Evolutionary conservation across 2,329 filamentous ascomycete genomes (phyloP).

Genomic region (Diaporthe ampelina): DNA sequence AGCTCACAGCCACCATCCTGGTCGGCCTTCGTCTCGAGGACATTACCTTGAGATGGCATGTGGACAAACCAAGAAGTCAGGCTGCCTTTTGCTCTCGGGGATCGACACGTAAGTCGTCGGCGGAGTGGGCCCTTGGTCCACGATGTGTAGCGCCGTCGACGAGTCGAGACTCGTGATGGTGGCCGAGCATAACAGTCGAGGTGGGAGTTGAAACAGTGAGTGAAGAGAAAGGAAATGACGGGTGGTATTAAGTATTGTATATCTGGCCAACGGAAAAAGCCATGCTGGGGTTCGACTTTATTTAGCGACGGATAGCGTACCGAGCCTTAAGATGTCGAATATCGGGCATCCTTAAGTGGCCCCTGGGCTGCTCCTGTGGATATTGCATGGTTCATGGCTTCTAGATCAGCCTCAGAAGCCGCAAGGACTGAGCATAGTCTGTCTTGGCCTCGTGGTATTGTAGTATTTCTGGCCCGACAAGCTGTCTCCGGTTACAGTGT

Average conservation of each 20-base stretch:
- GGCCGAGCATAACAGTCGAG: neutral
- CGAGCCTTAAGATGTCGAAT: conserved; percentile 25
- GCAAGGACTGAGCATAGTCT: neutral
- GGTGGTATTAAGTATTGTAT: neutral
- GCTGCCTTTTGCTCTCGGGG: neutral
- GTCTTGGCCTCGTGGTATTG: conserved; percentile 18
- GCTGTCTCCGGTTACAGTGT: neutral
- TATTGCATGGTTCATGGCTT: neutral
- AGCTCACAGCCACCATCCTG: conserved; percentile 2
- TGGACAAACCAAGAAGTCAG: conserved; percentile 28
- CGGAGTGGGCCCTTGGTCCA: neutral
- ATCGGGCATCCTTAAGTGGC: neutral
- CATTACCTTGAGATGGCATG: neutral
- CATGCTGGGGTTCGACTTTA: neutral
- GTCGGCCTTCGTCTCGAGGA: neutral
- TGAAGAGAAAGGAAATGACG: conserved; percentile 22
- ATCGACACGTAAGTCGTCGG: neutral
- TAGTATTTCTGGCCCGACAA: conserved; percentile 5
- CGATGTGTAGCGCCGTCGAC: neutral
- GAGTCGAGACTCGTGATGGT: conserved; percentile 24
- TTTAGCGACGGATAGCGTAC: conserved; percentile 23
- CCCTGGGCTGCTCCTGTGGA: neutral
- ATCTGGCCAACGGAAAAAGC: conserved; percentile 6
- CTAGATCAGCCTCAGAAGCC: conserved; percentile 19
- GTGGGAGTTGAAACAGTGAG: neutral